These are phyloP conservation scores for Silene conica DNA, from an alignment of 148 eudicot genomes.

Conservation along the genomic window DNA sequence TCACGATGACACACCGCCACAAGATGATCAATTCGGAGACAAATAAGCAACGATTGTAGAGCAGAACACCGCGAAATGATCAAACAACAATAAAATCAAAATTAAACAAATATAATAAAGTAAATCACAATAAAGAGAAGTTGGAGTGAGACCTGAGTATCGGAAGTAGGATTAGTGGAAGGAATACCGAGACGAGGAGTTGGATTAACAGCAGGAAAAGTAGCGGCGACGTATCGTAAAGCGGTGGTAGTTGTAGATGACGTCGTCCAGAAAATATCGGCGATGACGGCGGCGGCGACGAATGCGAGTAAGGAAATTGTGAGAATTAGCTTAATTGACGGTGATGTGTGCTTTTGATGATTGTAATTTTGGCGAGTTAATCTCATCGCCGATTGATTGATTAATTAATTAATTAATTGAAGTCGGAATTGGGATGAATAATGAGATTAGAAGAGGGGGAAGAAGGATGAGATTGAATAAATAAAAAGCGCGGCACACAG, in stretches of 20 bases:
- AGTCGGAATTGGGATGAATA: background rate
- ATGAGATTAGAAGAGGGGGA: background rate
- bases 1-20: too few species aligned
- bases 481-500: background rate
- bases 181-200: too few species aligned
- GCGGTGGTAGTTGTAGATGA: slow-evolving; percentile 51
- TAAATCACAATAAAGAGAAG: too few species aligned
- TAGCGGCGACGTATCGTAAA: slow-evolving; percentile 26
- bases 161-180: background rate
- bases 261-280: slow-evolving; percentile 79
- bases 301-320: slow-evolving; percentile 31
- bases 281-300: slow-evolving; percentile 46
- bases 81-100: background rate
- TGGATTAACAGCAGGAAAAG: background rate
- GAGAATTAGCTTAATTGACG: slow-evolving; percentile 23
- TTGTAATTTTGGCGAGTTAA: slow-evolving; percentile 13
- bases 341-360: slow-evolving; percentile 2
- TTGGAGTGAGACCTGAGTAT: slow-evolving; percentile 19
- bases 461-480: background rate
- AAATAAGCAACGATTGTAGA: background rate
- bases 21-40: background rate
- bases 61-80: too few species aligned
- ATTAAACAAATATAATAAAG: background rate
- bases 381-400: slow-evolving; percentile 24
- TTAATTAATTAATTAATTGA: background rate